Evolutionary conservation across 306 rosid species (phyloP), one percentile per base, ranked within the genome.

Genomic region (Malus asiatica): DNA sequence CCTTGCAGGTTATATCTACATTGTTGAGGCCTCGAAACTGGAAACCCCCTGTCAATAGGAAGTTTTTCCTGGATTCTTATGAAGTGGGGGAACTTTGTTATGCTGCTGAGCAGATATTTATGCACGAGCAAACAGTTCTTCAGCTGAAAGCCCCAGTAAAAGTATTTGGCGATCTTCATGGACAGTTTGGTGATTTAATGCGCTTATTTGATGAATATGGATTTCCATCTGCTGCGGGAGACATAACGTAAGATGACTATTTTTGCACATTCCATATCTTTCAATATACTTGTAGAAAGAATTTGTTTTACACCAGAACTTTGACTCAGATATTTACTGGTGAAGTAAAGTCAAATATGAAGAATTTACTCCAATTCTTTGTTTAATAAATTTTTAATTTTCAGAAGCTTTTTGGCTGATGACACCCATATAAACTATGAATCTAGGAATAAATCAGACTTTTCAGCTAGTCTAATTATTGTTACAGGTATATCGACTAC

Each of bases 11-110:
- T 77, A 96, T 96, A 82, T 87, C 94, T 29, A 80, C 84, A 72
- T 86, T 96, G 84, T 93, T 96, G 69, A 86, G 90, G 85, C 99
- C 99, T 80, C 90, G 97, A 74, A 93, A 90, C 88, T 96, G 99
- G 99, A 96, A 96, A 86, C 84, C 96, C 84, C 99, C 99, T 68
- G 85, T 79, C 7, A 90, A 90, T 83, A 88, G 99, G 86, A 89
- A 84, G 80, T 96, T 96, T 84, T 96, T 96, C 88, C 85, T 96
- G 82, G 99, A 96, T 88, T 89, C 99, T 79, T 96, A 96, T 82
- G 99, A 96, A 87, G 99, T 96, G 84, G 99, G 97, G 3, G 99
- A 96, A 87, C 97, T 96, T 85, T 96, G 99, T 84, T 93, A 88
- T 78, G 99, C 98, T 71, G 98, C 99, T 65, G 98, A 96, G 84